Percentiles rank a stretch among this genome's conserved stretches.
phyloP scores from a whole-genome alignment of 2,329 filamentous ascomycete species.

The Alternaria arbusti region DNA sequence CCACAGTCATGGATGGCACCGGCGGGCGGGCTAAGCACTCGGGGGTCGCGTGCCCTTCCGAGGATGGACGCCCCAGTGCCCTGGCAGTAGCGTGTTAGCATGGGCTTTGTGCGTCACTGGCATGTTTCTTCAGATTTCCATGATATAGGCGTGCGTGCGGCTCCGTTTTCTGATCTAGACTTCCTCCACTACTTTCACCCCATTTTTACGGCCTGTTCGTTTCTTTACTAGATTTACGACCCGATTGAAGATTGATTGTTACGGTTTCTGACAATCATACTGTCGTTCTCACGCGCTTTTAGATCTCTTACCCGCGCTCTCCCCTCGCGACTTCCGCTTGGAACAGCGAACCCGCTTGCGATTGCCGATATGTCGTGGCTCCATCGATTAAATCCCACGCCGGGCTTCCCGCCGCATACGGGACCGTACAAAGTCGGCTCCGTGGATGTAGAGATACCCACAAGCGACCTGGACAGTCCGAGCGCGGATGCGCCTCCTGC shows the following conservation, averaged over 20 bases:
- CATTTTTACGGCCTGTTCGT: background rate
- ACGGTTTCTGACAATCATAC: constrained; percentile 16
- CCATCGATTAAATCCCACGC: constrained; percentile 67
- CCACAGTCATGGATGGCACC: constrained; percentile 26
- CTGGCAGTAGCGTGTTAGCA: constrained; percentile 33
- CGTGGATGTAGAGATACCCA: constrained; percentile 79
- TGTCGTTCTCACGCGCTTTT: constrained; percentile 39
- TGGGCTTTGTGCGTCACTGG: constrained; percentile 32
- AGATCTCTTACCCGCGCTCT: constrained; percentile 26
- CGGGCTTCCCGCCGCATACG: constrained; percentile 75
- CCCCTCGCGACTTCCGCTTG: constrained; percentile 15
- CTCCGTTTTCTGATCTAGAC: background rate
- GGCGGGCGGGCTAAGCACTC: constrained; percentile 11
- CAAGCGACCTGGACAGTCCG: constrained; percentile 56
- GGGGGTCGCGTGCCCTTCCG: constrained; percentile 32
- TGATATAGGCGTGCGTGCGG: constrained; percentile 5
- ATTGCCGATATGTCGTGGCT: constrained; percentile 49
- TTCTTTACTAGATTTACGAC: background rate
- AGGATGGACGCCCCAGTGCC: constrained; percentile 10
- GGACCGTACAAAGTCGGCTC: constrained; percentile 81
- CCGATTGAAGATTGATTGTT: background rate
- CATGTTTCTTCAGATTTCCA: constrained; percentile 5
- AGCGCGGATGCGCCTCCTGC: constrained; percentile 60
- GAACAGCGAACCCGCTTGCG: constrained; percentile 11
- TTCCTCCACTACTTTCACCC: background rate